Evolutionary conservation across 169 alveolate species (phyloP), one percentile per base, ranked within the genome.

Genomic region (Babesia sp.): DNA sequence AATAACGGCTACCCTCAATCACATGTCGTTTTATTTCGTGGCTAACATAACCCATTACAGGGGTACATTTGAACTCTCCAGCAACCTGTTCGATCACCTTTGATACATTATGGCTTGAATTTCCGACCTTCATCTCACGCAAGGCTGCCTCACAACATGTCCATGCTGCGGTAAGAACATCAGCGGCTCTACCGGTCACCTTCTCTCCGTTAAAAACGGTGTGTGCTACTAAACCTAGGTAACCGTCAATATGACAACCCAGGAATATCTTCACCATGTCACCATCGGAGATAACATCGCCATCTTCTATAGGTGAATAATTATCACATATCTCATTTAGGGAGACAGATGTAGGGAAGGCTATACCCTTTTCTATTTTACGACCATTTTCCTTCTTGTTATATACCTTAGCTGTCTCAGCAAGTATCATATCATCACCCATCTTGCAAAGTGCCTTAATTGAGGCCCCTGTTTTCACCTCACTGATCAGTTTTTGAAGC

Each of bases 281-380:
- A n/a, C 88, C 88, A 22, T 80, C 88, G 20, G 59, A 56, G 28
- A 80, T 37, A 11, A 24, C 20, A 9, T 46, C 73, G 2, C 61
- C 55, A 41, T 70, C 79, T 16, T 59, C 92, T 51, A 85, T 31
- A 3, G 99, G 99, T 14, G 98, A 91, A 67, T 84, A 96, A 79
- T 96, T 91, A 28, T 97, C 98, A 72, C 96, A 91, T 31, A 96
- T 75, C 83, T 97, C 97, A 85, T 97, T 96, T 6, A 97, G 95
- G 50, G 98, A 93, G 57, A 97, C 86, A 61, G 98, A 93, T 18
- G 98, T 96, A 22, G 99, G 99, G 90, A 96, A 96, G 29, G 99
- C 98, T 33, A 96, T 90, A 26, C 99, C 99, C 86, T 96, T 95
- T 60, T 69, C 83, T 20, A 80, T 60, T 71, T 71, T 71, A 29